Conservation (phyloP, 805 yeast genomes). For the Candida maesae region DNA sequence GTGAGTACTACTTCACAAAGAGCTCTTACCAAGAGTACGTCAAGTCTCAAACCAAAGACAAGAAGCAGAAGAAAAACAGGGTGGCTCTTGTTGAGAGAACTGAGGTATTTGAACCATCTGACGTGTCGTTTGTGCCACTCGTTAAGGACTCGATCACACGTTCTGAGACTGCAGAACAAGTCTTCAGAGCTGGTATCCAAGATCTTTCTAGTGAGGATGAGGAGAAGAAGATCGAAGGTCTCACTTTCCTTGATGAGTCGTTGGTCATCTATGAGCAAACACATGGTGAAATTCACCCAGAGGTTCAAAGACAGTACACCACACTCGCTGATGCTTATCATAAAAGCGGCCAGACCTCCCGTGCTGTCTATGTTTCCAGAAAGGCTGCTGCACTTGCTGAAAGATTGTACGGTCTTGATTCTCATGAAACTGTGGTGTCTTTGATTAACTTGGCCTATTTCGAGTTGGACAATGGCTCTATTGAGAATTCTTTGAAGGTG, state of each 20-base stretch:
- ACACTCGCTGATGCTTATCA: slow-evolving; percentile 63
- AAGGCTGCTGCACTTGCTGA: slow-evolving; percentile 72
- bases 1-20: slow-evolving; percentile 37
- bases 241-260: slow-evolving; percentile 64
- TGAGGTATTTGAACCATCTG: slow-evolving; percentile 53
- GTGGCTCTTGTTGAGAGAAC: slow-evolving; percentile 10
- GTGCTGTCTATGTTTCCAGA: slow-evolving; percentile 63
- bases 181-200: slow-evolving; percentile 58
- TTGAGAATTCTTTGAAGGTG: slow-evolving; percentile 57
- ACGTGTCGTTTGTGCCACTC: slow-evolving; percentile 72
- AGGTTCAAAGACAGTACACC: slow-evolving; percentile 67
- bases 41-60: slow-evolving; percentile 33
- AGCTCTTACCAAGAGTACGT: slow-evolving; percentile 26
- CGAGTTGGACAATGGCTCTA: slow-evolving; percentile 59
- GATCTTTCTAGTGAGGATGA: slow-evolving; percentile 15
- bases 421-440: slow-evolving; percentile 68
- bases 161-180: slow-evolving; percentile 68
- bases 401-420: slow-evolving; percentile 77
- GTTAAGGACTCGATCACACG: slow-evolving; percentile 67
- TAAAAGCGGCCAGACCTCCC: slow-evolving; percentile 50
- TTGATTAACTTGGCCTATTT: slow-evolving; percentile 70
- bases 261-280: slow-evolving; percentile 74
- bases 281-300: slow-evolving; percentile 76
- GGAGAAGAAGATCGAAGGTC: slow-evolving; percentile 50
- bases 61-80: slow-evolving; percentile 27